Evolutionary conservation across 768 basidiomycete genomes (phyloP).

Genomic region (Kwoniella sp.): DNA sequence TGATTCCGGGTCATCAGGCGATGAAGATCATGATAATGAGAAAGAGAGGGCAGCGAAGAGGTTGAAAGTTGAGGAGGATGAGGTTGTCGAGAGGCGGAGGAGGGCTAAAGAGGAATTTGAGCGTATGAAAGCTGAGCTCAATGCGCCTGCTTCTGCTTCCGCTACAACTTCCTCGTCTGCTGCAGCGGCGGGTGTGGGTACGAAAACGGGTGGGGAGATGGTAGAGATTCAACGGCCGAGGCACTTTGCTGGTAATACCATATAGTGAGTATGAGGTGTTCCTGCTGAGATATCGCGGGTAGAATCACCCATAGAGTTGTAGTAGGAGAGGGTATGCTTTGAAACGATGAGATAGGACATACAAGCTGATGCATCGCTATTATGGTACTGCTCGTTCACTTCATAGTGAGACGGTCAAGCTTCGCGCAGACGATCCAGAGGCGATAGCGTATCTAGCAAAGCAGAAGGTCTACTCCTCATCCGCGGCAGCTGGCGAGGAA

Average conservation of each 20-base stretch:
- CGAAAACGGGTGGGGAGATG: constrained; percentile 37
- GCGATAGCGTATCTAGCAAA: constrained; percentile 31
- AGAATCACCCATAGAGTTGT: too few species aligned
- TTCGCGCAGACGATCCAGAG: constrained; percentile 43
- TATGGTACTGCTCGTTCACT: too few species aligned
- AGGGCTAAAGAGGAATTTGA: constrained; percentile 37
- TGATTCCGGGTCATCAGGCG: background rate
- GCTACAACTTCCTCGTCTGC: too few species aligned
- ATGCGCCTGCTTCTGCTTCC: background rate
- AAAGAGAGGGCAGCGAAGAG: constrained; percentile 18
- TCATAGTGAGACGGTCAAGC: constrained; percentile 43
- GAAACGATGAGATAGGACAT: too few species aligned
- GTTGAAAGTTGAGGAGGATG: constrained; percentile 23
- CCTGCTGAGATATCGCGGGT: too few species aligned
- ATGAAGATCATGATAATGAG: constrained; percentile 6
- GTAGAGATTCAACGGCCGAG: constrained; percentile 44
- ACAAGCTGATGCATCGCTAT: background rate
- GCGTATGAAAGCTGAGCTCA: constrained; percentile 26
- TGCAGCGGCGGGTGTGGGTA: background rate
- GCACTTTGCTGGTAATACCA: constrained; percentile 48
- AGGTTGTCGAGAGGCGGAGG: constrained; percentile 25
- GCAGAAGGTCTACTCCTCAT: too few species aligned
- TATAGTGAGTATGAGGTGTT: constrained; percentile 35
- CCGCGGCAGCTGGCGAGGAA: background rate
- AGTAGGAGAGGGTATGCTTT: too few species aligned